phyloP scores from a whole-genome alignment of 257 asterid species.

The Ballota nigra region DNA sequence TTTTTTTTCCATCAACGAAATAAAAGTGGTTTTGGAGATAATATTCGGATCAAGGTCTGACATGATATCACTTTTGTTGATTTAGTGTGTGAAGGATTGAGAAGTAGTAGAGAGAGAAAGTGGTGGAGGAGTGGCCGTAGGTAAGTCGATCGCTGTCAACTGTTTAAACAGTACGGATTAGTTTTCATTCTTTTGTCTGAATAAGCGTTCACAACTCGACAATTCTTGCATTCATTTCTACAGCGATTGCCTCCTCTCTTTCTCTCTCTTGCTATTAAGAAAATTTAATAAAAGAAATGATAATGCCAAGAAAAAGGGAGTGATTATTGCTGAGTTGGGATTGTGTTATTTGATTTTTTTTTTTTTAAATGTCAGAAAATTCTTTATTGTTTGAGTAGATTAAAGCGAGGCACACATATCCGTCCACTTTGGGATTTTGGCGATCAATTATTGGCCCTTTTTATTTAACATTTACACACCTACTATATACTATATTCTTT shows the following conservation, averaged over 20 bases:
- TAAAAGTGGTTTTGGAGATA: conserved; percentile 10
- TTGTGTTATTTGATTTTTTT: neutral
- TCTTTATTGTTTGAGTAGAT: conserved; percentile 31
- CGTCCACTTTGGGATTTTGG: conserved; percentile 39
- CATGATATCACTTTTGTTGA: conserved; percentile 12
- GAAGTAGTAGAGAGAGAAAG: conserved; percentile 24
- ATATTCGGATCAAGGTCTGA: conserved; percentile 18
- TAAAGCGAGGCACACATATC: conserved; percentile 44
- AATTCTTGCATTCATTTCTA: conserved; percentile 37
- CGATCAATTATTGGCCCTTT: conserved; percentile 50
- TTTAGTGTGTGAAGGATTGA: conserved; percentile 16
- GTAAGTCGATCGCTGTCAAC: conserved; percentile 53
- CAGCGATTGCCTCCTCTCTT: neutral
- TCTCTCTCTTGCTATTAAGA: neutral
- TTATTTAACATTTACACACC: conserved; percentile 25
- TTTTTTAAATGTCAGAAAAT: conserved; percentile 58
- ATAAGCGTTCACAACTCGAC: conserved; percentile 52
- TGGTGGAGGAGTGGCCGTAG: conserved; percentile 23
- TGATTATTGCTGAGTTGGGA: conserved; percentile 27
- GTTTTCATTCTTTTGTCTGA: conserved; percentile 41
- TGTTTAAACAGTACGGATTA: conserved; percentile 31
- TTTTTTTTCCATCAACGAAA: neutral
- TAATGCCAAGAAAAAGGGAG: conserved; percentile 27
- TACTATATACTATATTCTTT: conserved; percentile 16
- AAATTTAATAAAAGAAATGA: conserved; percentile 11